Percentiles rank a stretch among this genome's conserved stretches.
Evolutionary conservation across 345 rosid species (phyloP).

Genomic region (Brassica nigra): DNA sequence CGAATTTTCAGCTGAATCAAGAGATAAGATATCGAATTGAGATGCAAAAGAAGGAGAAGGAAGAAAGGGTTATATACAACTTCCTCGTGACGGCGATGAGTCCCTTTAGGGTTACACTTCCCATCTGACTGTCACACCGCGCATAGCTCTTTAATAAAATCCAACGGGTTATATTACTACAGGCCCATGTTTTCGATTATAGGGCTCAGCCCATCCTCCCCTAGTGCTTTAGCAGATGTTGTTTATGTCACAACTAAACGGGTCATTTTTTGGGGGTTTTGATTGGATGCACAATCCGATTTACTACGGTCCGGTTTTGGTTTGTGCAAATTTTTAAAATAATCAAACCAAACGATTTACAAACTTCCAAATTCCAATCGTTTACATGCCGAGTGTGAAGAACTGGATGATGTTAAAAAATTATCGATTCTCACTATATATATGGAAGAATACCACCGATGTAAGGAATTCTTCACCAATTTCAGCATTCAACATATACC

Average conservation of each 20-base stretch:
- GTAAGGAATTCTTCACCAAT: too few species aligned
- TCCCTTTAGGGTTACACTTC: background rate
- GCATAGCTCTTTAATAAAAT: background rate
- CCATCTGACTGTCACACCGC: background rate
- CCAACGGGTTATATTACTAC: background rate
- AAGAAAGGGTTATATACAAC: slow-evolving; percentile 8
- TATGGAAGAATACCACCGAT: too few species aligned
- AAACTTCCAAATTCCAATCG: too few species aligned
- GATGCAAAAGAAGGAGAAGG: background rate
- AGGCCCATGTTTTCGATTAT: background rate
- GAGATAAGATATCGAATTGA: background rate
- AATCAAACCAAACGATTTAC: too few species aligned
- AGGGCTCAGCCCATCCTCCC: background rate
- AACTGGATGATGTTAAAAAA: too few species aligned
- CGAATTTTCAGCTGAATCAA: background rate
- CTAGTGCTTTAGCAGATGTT: too few species aligned
- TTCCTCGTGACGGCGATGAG: slow-evolving; percentile 37
- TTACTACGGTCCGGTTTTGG: background rate
- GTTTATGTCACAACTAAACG: too few species aligned
- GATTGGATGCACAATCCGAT: background rate
- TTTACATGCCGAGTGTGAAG: too few species aligned
- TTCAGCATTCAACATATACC: too few species aligned
- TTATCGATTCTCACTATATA: too few species aligned
- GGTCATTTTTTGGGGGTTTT: too few species aligned
- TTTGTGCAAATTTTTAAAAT: too few species aligned